phyloP scores from a whole-genome alignment of 805 yeast species.

The Myxozyma sirexii region DNA sequence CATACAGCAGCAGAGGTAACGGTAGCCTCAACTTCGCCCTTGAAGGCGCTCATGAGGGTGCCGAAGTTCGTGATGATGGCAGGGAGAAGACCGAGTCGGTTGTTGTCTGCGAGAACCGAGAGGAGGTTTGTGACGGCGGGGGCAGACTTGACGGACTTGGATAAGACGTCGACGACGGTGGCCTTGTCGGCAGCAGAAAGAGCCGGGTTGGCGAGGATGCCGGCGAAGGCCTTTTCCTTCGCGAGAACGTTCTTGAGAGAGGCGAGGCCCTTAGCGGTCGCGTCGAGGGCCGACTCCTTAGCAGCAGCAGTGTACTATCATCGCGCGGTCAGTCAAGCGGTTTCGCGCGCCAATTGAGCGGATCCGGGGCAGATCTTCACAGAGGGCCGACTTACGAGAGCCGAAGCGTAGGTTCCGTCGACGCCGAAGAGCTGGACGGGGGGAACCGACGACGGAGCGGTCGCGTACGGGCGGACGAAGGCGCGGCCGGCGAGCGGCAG shows the following conservation, averaged over 20 bases:
- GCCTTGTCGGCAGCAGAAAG: conserved; percentile 74
- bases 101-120: conserved; percentile 86
- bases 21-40: conserved; percentile 89
- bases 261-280: conserved; percentile 66
- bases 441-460: conserved; percentile 60
- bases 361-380: background rate
- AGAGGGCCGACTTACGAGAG: conserved; percentile 50
- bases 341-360: background rate
- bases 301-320: conserved; percentile 78
- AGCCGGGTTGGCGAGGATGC: conserved; percentile 78
- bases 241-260: conserved; percentile 58
- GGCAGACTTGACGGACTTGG: conserved; percentile 58
- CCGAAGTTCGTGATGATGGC: conserved; percentile 71
- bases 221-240: conserved; percentile 64
- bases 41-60: conserved; percentile 80
- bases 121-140: conserved; percentile 74
- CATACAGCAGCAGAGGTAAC: conserved; percentile 73
- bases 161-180: conserved; percentile 64
- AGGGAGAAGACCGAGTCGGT: conserved; percentile 76
- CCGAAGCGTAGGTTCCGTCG: conserved; percentile 96
- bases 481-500: conserved; percentile 23
- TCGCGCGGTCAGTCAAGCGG: background rate
- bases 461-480: conserved; percentile 33
- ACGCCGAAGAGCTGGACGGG: conserved; percentile 94
- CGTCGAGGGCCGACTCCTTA: conserved; percentile 73